Conservation (phyloP, 495 filamentous ascomycete species). For the Hypoxylon fuscum region DNA sequence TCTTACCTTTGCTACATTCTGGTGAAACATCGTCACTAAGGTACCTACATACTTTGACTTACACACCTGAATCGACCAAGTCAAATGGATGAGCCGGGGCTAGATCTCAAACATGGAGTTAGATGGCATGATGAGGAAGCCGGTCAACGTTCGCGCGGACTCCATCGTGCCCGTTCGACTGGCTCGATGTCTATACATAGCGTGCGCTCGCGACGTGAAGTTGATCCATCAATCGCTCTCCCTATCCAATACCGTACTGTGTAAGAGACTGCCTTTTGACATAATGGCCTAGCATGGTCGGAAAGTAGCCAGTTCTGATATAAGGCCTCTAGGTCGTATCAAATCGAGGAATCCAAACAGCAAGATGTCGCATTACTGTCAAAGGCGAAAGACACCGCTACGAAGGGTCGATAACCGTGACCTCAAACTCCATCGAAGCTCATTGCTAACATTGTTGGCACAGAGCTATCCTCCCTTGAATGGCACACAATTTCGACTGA, state of each 20-base stretch:
- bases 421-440: conserved; percentile 8
- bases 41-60: conserved; percentile 6
- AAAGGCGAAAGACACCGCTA: conserved; percentile 52
- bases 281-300: background rate
- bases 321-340: conserved; percentile 50
- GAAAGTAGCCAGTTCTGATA: conserved; percentile 11
- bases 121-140: conserved; percentile 49
- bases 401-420: conserved; percentile 47
- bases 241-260: conserved; percentile 65
- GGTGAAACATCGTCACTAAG: background rate
- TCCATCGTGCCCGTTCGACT: conserved; percentile 43
- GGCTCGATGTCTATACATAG: conserved; percentile 53
- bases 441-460: conserved; percentile 12
- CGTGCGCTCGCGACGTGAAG: conserved; percentile 44
- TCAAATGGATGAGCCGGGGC: conserved; percentile 34
- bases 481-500: conserved; percentile 66
- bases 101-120: conserved; percentile 38
- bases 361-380: conserved; percentile 43
- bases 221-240: conserved; percentile 59
- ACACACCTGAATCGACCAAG: background rate
- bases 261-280: conserved; percentile 35
- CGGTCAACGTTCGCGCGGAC: conserved; percentile 17
- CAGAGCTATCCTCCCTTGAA: conserved; percentile 57
- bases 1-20: background rate
- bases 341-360: conserved; percentile 62